phyloP scores from a whole-genome alignment of 257 asterid genomes.

The Paulownia fortunei region DNA sequence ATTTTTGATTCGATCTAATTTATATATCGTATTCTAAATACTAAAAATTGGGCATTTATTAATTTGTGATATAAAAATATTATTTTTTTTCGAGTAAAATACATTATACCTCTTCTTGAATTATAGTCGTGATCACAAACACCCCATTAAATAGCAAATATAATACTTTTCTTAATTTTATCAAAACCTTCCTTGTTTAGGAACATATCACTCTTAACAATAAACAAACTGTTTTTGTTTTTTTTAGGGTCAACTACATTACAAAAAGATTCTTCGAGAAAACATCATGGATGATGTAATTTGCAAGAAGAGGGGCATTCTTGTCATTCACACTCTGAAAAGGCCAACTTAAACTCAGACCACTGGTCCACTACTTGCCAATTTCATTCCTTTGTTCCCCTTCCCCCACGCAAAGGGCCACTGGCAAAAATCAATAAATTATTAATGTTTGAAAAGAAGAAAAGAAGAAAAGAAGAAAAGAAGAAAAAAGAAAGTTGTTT shows the following conservation, averaged over 20 bases:
- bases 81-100: no score
- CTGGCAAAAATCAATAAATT: not conserved
- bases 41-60: no score
- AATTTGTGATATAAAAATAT: no score
- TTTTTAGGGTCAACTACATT: not conserved
- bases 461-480: no score
- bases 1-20: no score
- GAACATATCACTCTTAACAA: not conserved
- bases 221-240: not conserved
- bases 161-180: not conserved
- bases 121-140: no score
- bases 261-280: not conserved
- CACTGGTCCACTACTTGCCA: no score
- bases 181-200: not conserved
- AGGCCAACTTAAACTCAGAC: not conserved
- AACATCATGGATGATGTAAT: slow-evolving; percentile 39
- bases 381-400: slow-evolving; percentile 21
- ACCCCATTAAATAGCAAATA: no score
- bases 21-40: no score
- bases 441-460: not conserved
- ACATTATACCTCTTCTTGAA: no score
- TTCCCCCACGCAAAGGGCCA: not conserved
- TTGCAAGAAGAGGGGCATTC: slow-evolving; percentile 2
- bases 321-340: not conserved
- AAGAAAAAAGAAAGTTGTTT: not conserved